Conservation (phyloP, 805 yeast species). For the Hanseniaspora nectarophila region DNA sequence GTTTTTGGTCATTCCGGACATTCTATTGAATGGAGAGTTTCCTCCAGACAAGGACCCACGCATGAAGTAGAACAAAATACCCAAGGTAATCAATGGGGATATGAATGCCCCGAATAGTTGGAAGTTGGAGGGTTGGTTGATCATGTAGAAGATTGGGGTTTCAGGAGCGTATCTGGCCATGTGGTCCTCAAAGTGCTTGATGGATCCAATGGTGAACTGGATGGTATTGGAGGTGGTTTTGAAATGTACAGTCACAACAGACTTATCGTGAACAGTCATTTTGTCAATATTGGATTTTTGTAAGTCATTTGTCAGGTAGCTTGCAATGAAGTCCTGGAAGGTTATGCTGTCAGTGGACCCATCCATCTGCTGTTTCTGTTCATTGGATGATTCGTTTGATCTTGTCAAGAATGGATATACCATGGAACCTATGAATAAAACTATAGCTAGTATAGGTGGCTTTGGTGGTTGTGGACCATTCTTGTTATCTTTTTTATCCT, state of each 20-base stretch:
- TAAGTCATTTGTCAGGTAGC: slow-evolving; percentile 35
- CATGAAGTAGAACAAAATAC: slow-evolving; percentile 44
- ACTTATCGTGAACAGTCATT: slow-evolving; percentile 60
- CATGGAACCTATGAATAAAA: slow-evolving; percentile 2
- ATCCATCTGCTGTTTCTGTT: slow-evolving; percentile 19
- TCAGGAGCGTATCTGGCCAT: slow-evolving; percentile 32
- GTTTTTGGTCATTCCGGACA: slow-evolving; percentile 70
- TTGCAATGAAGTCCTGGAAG: slow-evolving; percentile 76
- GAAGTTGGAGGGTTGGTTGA: slow-evolving; percentile 54
- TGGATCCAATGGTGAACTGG: slow-evolving; percentile 74
- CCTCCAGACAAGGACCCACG: slow-evolving; percentile 29
- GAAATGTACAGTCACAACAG: slow-evolving; percentile 38
- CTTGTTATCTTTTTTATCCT: not conserved
- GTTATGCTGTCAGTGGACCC: slow-evolving; percentile 32
- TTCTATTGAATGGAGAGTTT: slow-evolving; percentile 45
- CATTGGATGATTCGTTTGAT: slow-evolving; percentile 16
- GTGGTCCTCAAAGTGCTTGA: slow-evolving; percentile 74
- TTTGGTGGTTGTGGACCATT: not conserved
- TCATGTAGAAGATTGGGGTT: slow-evolving; percentile 25
- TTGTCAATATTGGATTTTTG: slow-evolving; percentile 68
- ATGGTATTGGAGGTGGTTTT: slow-evolving; percentile 9
- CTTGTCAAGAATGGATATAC: slow-evolving; percentile 16
- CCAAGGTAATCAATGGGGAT: slow-evolving; percentile 71
- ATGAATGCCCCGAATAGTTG: slow-evolving; percentile 52
- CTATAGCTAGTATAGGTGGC: slow-evolving; percentile 8